phyloP scores from a whole-genome alignment of 2,329 filamentous ascomycete genomes.

The Trichoderma koningii region DNA sequence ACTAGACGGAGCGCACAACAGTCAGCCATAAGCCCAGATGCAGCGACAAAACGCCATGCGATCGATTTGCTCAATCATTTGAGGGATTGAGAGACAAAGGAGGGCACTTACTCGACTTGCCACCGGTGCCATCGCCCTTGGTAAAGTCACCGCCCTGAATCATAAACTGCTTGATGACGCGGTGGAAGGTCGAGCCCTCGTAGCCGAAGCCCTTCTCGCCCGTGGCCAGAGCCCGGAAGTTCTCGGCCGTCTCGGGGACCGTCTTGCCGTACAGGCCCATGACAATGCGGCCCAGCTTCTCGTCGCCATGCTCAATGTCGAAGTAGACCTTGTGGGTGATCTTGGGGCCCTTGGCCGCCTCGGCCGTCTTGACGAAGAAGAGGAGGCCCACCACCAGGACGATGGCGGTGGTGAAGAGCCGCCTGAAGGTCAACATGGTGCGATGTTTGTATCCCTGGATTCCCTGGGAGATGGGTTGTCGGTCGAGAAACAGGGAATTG shows the following conservation, averaged over 20 bases:
- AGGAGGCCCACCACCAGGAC: constrained; percentile 74
- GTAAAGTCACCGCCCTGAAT: constrained; percentile 91
- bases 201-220: constrained; percentile 87
- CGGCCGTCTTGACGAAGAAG: constrained; percentile 72
- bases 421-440: constrained; percentile 75
- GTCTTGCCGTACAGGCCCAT: constrained; percentile 88
- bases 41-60: neutral
- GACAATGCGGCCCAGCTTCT: constrained; percentile 72
- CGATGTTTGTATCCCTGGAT: constrained; percentile 26
- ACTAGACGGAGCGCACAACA: constrained; percentile 47
- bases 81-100: no score
- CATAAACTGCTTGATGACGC: constrained; percentile 89
- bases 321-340: constrained; percentile 96
- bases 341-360: constrained; percentile 84
- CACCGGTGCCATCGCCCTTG: constrained; percentile 77
- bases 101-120: constrained; percentile 71
- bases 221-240: constrained; percentile 78
- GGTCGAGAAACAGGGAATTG: constrained; percentile 6
- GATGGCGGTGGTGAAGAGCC: constrained; percentile 70
- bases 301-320: constrained; percentile 76
- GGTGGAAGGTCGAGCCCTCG: constrained; percentile 80
- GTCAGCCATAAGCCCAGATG: neutral
- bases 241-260: constrained; percentile 72
- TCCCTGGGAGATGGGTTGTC: neutral
- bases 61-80: no score